Conservation (phyloP, 768 basidiomycete species). For the Tricholoma saponaceum region DNA sequence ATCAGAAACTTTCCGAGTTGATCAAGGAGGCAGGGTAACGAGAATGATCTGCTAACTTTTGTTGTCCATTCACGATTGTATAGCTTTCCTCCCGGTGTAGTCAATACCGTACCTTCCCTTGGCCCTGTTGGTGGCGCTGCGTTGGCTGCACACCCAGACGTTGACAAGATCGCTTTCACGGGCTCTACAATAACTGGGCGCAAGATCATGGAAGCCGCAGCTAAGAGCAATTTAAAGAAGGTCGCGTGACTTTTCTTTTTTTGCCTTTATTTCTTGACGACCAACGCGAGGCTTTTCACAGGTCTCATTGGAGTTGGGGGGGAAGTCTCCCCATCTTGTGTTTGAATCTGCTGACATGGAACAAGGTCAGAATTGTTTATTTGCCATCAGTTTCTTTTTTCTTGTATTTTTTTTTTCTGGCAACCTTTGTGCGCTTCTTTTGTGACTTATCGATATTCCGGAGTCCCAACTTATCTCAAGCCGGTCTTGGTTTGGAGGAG, state of each 20-base stretch:
- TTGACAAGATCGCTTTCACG: conserved; percentile 96
- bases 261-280: not conserved
- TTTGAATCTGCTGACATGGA: conserved; percentile 92
- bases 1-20: conserved; percentile 77
- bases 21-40: conserved; percentile 78
- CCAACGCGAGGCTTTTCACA: conserved; percentile 21
- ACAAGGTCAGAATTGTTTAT: conserved; percentile 47
- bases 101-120: conserved; percentile 84
- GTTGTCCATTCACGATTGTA: conserved; percentile 8
- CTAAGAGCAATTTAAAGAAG: conserved; percentile 93
- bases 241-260: conserved; percentile 26
- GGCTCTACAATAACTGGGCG: conserved; percentile 89
- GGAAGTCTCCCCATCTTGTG: conserved; percentile 86
- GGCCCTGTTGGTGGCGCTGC: conserved; percentile 84
- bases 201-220: conserved; percentile 88
- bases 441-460: not conserved
- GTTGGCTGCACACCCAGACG: conserved; percentile 73
- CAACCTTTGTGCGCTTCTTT: not conserved
- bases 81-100: conserved; percentile 87
- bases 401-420: not conserved
- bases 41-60: conserved; percentile 2
- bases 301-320: conserved; percentile 92
- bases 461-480: not conserved
- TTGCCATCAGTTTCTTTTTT: not conserved
- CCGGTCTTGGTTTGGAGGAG: not conserved